Conservation (phyloP, 2,329 filamentous ascomycete species). For the Calonectria montana region DNA sequence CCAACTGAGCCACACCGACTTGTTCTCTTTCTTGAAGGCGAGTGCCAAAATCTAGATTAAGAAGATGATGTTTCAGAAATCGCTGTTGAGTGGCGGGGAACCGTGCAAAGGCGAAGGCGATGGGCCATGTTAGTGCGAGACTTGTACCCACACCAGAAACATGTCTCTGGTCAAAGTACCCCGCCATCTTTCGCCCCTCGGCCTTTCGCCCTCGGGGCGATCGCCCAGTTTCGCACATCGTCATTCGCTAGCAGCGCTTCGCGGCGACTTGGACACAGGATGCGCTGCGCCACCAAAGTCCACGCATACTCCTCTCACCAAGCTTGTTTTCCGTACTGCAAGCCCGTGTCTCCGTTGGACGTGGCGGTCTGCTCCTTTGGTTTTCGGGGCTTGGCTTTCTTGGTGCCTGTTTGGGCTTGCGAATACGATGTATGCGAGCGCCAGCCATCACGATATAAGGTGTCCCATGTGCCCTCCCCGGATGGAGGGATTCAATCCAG, state of each 20-base stretch:
- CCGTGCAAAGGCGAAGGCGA: neutral
- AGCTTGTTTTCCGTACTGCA: neutral
- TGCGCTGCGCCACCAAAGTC: slow-evolving; percentile 31
- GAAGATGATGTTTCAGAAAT: too few species aligned
- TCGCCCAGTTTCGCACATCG: neutral
- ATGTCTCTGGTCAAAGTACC: neutral
- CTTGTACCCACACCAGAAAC: neutral
- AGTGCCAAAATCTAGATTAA: neutral
- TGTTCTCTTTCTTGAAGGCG: slow-evolving; percentile 12
- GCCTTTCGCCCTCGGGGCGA: slow-evolving; percentile 14
- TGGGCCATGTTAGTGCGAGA: neutral
- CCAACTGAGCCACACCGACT: slow-evolving; percentile 51
- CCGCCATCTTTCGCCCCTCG: slow-evolving; percentile 19
- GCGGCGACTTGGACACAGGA: neutral
- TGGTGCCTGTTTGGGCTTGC: neutral
- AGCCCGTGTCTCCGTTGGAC: neutral
- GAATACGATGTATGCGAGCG: neutral
- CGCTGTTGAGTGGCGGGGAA: neutral
- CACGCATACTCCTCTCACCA: slow-evolving; percentile 23
- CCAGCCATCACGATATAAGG: slow-evolving; percentile 30
- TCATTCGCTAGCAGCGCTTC: neutral
- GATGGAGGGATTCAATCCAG: neutral
- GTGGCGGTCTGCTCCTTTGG: slow-evolving; percentile 13
- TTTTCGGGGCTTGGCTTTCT: slow-evolving; percentile 5
- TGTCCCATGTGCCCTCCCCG: neutral